These are phyloP conservation scores for Aspergillus versicolor DNA, from an alignment of 2,329 filamentous ascomycete genomes.

Conservation along the genomic window DNA sequence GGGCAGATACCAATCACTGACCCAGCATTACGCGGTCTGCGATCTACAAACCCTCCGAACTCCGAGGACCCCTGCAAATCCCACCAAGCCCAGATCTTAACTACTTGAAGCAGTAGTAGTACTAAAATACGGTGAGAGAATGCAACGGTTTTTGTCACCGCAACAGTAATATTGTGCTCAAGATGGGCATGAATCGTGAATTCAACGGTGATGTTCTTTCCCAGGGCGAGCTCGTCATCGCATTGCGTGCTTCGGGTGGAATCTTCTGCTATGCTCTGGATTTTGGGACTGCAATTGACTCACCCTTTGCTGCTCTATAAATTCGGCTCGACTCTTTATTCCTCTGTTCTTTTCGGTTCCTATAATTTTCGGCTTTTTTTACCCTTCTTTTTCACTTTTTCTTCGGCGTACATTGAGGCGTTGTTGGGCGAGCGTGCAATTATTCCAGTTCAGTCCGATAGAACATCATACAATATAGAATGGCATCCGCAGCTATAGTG, in stretches of 20 bases:
- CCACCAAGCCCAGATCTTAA: not conserved
- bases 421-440: conserved; percentile 1
- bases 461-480: not conserved
- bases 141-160: not conserved
- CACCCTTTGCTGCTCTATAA: not conserved
- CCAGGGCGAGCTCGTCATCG: conserved; percentile 12
- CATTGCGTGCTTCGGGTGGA: conserved; percentile 22
- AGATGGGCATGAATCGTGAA: not conserved
- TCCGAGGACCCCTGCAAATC: not conserved
- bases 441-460: not conserved
- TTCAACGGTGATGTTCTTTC: not conserved
- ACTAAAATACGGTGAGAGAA: not conserved
- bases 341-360: not conserved
- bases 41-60: not conserved
- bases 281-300: conserved; percentile 2
- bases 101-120: not conserved
- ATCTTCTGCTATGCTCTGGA: conserved; percentile 8
- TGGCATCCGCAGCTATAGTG: conserved; percentile 4
- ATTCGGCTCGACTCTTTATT: not conserved
- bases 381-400: not conserved
- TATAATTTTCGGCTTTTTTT: not conserved
- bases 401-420: not conserved
- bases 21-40: not conserved
- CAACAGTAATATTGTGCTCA: not conserved
- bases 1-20: not conserved